Percentiles rank a stretch among this genome's conserved stretches.
Evolutionary conservation across 441 rosid species (phyloP).

Genomic region (Syzygium malaccense): DNA sequence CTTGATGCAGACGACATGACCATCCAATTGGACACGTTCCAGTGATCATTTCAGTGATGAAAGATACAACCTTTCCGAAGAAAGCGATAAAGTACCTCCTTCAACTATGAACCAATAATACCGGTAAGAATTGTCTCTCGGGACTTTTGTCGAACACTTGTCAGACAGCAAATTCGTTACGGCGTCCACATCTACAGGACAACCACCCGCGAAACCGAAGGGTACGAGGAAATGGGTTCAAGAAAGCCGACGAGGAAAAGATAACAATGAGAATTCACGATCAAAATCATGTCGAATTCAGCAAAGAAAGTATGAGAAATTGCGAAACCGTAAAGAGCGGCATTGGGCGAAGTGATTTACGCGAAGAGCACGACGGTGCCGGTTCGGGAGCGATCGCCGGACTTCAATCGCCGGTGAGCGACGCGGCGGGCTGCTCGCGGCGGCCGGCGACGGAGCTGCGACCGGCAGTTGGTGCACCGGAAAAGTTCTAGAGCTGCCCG

Average conservation of each 20-base stretch:
- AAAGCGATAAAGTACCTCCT: neutral
- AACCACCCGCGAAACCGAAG: neutral
- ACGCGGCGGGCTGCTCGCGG: neutral
- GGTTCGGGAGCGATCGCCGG: neutral
- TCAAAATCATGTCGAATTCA: neutral
- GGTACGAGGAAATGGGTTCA: neutral
- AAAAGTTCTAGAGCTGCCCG: neutral
- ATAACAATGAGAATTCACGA: neutral
- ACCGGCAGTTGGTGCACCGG: neutral
- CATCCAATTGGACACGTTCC: neutral
- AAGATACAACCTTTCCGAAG: neutral
- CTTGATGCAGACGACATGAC: neutral
- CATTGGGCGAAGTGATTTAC: neutral
- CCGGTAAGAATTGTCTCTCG: neutral
- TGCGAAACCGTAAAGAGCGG: neutral
- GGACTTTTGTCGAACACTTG: neutral
- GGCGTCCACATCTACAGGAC: fast-evolving
- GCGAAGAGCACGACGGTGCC: neutral
- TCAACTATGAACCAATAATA: neutral
- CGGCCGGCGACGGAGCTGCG: neutral
- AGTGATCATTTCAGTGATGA: neutral
- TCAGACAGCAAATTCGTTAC: neutral
- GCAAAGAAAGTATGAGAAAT: neutral
- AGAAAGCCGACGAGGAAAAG: neutral
- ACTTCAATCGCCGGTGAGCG: neutral